A percentile compares a stretch with the other conserved stretches of the same genome.
These are phyloP conservation scores for Suillus cothurnatus DNA, from an alignment of 768 basidiomycete species.

Conservation along the genomic window DNA sequence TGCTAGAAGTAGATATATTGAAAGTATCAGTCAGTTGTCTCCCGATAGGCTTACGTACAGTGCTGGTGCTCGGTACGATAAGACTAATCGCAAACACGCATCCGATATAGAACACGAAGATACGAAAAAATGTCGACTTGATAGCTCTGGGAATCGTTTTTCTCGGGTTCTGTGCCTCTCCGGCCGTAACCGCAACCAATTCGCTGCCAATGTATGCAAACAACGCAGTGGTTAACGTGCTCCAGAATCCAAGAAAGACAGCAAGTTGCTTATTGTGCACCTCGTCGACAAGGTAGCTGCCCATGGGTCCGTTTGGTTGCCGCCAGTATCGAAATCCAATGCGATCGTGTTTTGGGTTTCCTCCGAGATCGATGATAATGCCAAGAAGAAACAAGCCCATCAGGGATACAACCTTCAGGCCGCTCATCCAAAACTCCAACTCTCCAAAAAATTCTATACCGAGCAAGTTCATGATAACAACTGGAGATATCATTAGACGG, in stretches of 20 bases:
- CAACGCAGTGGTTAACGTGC: conserved; percentile 67
- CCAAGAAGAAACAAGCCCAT: conserved; percentile 14
- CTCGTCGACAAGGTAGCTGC: conserved; percentile 48
- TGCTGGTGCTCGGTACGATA: conserved; percentile 62
- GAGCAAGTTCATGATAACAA: conserved; percentile 49
- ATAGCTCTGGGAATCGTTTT: conserved; percentile 77
- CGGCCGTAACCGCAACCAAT: conserved; percentile 67
- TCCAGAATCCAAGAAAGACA: conserved; percentile 73
- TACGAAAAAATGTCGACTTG: conserved; percentile 61
- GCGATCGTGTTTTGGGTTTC: conserved; percentile 37
- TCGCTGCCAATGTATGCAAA: conserved; percentile 81
- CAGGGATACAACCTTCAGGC: conserved; percentile 60
- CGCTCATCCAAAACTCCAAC: conserved; percentile 74
- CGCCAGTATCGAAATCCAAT: conserved; percentile 47
- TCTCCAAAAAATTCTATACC: conserved; percentile 74
- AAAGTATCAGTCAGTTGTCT: conserved; percentile 13
- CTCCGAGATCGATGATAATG: conserved; percentile 65
- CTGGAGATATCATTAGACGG: not conserved
- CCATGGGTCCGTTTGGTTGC: conserved; percentile 57
- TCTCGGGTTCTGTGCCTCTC: conserved; percentile 68
- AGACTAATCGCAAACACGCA: conserved; percentile 74
- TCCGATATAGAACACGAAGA: conserved; percentile 65
- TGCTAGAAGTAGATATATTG: conserved; percentile 15
- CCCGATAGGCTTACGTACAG: conserved; percentile 40
- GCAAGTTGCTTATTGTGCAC: conserved; percentile 51